Evolutionary conservation across 1,284 basidiomycete genomes (phyloP), one percentile per base, ranked within the genome.

Genomic region (Takashimella tepidaria): DNA sequence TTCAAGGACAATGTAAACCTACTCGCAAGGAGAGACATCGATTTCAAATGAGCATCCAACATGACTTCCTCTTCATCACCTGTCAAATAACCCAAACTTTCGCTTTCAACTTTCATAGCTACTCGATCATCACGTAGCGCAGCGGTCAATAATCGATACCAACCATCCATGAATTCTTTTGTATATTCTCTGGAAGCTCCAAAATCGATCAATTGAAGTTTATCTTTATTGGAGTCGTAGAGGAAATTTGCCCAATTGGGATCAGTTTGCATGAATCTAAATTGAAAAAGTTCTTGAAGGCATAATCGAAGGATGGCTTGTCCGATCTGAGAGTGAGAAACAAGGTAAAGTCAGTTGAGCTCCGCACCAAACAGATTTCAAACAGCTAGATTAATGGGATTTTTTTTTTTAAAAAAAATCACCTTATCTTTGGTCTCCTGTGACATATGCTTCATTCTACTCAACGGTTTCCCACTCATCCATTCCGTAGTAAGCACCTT

Each of bases 211-310:
- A 99, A 79, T 64, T 92, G 89, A 49, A 98, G 80, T 83, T 62
- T 88, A 59, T 54, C 59, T 20, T 41, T 42, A 5, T 25, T 41
- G 8, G 59, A 68, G 73, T 93, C 88, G 84, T 87, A 98, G 24
- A 99, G 78, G 77, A 98, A 98, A 74, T 98, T 98, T 21, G 89
- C 89, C 89, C 90, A 98, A 70, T 99, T 98, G 1, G 96, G 95
- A 73, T 98, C 95, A 0, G 95, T 98, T 75, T 98, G 96, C 96
- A 98, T 98, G 45, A 88, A 78, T 22, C 89, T 80, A 78, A 93
- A 96, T 55, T 85, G 80, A 75, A 98, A 96, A 12, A 98, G 82
- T 71, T 98, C 95, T 54, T 82, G 84, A 41, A 98, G 78, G 66
- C 92, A 96, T 3, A 98, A 81, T 49, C 90, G 86, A 48, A 98